These are phyloP conservation scores for Zygnema cylindricum DNA, from an alignment of 139 green algal genomes.

Conservation along the genomic window DNA sequence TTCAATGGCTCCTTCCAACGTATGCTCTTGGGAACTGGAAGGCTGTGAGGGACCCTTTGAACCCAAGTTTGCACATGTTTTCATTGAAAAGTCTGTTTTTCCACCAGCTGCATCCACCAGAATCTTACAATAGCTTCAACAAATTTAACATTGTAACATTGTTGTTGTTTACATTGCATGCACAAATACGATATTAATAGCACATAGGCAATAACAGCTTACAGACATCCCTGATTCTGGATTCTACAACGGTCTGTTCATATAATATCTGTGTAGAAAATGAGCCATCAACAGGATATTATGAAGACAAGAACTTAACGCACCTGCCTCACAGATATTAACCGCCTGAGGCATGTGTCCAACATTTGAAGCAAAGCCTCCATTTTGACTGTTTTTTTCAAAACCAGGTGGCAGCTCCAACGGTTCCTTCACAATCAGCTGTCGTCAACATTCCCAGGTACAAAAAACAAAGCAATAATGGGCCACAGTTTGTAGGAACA, in stretches of 20 bases:
- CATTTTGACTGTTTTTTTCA: background rate
- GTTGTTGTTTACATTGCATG: background rate
- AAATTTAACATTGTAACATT: background rate
- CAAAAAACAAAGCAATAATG: no score
- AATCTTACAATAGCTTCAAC: background rate
- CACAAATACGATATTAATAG: no score
- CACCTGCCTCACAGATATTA: background rate
- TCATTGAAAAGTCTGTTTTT: background rate
- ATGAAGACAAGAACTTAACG: no score
- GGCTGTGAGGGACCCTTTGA: background rate
- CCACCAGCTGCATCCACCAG: background rate
- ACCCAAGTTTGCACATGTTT: background rate
- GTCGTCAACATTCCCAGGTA: background rate
- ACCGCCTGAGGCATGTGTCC: background rate
- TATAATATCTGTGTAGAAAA: no score
- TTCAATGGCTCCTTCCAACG: background rate
- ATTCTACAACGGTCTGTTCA: no score
- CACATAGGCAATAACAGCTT: no score
- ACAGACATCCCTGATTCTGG: no score
- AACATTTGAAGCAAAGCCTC: background rate
- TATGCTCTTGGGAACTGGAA: constrained; percentile 15
- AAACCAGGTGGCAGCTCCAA: constrained; percentile 17
- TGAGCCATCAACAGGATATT: no score
- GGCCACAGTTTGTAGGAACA: no score
- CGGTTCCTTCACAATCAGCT: background rate